Percentiles rank a stretch among this genome's conserved stretches.
These are phyloP conservation scores for Yamadazyma spencermartinsiae DNA, from an alignment of 1,139 yeast species.

Conservation along the genomic window DNA sequence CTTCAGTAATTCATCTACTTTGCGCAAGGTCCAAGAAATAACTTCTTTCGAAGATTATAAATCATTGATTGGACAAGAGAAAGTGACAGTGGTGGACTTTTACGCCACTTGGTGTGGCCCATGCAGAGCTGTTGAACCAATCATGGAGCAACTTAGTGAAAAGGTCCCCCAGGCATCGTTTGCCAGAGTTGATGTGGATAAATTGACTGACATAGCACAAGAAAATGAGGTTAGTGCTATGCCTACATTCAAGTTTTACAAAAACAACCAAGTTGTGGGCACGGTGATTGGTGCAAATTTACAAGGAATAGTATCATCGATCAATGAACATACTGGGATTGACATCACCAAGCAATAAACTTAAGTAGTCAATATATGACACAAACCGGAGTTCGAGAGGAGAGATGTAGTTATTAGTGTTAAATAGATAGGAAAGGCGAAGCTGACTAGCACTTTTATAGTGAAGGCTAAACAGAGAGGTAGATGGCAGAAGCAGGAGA, in stretches of 20 bases:
- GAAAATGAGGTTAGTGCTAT: conserved; percentile 76
- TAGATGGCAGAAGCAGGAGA: no score
- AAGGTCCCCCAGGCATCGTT: conserved; percentile 41
- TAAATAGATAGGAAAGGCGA: background rate
- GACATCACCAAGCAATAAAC: conserved; percentile 10
- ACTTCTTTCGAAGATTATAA: conserved; percentile 19
- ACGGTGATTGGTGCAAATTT: conserved; percentile 74
- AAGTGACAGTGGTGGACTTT: conserved; percentile 39
- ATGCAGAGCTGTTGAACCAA: conserved; percentile 44
- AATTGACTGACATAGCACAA: conserved; percentile 70
- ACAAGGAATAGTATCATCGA: conserved; percentile 10
- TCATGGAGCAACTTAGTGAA: conserved; percentile 35
- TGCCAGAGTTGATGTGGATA: conserved; percentile 40
- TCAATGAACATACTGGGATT: conserved; percentile 13
- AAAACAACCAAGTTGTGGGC: conserved; percentile 68
- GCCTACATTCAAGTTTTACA: conserved; percentile 86
- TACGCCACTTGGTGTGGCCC: conserved; percentile 53
- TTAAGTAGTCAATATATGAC: background rate
- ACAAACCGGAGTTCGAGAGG: no score
- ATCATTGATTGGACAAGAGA: conserved; percentile 22
- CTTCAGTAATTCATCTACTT: conserved; percentile 7
- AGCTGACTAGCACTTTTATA: no score
- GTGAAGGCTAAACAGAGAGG: no score
- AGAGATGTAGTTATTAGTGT: background rate
- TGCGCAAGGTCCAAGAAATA: conserved; percentile 22